phyloP scores from a whole-genome alignment of 441 rosid species.

The Theobroma grandiflorum region DNA sequence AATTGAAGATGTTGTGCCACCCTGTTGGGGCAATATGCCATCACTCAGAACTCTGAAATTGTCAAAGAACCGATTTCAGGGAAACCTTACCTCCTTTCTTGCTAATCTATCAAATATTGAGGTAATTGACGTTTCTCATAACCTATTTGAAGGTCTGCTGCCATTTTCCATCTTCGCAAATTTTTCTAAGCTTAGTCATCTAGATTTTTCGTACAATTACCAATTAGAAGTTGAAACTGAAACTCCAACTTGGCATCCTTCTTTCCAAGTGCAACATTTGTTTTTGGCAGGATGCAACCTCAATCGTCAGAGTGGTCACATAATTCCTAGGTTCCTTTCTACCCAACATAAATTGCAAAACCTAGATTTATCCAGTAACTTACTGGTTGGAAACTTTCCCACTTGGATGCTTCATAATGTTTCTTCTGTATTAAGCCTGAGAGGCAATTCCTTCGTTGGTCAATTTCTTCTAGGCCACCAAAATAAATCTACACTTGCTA shows the following conservation, averaged over 20 bases:
- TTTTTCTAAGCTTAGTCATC: not conserved
- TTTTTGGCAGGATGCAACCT: conserved; percentile 21
- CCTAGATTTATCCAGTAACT: conserved; percentile 16
- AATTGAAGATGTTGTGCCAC: not conserved
- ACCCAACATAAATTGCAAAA: not conserved
- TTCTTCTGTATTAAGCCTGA: conserved; percentile 7
- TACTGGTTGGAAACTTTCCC: not conserved
- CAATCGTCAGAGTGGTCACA: conserved; percentile 11
- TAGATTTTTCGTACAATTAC: conserved; percentile 20
- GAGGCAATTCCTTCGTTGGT: conserved; percentile 14
- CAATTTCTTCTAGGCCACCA: not conserved
- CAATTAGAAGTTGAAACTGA: conserved; percentile 17
- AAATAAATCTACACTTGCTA: not conserved
- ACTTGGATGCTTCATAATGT: conserved; percentile 25
- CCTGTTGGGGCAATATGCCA: conserved; percentile 20
- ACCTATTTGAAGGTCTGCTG: not conserved
- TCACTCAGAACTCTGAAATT: conserved; percentile 3
- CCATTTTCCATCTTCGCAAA: not conserved
- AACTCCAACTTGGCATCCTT: conserved; percentile 9
- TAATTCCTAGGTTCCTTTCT: conserved; percentile 11
- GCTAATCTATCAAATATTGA: conserved; percentile 14
- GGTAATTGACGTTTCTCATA: conserved; percentile 1
- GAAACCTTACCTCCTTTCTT: conserved; percentile 4
- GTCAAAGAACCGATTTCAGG: not conserved
- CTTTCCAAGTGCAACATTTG: conserved; percentile 21